Evolutionary conservation across 148 eudicot species (phyloP).

Genomic region (Polygonum aviculare): DNA sequence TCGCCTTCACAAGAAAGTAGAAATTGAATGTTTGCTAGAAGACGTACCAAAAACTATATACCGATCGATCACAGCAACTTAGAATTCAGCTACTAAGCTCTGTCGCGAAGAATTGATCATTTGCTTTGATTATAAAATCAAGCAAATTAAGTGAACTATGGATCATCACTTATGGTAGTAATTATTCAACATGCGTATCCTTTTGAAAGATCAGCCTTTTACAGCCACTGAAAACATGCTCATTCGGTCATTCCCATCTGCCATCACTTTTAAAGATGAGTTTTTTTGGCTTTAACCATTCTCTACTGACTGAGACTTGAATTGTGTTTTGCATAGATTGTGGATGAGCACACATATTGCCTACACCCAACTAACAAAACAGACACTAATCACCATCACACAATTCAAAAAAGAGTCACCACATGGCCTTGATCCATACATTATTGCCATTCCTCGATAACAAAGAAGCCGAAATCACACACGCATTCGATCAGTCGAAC

Average conservation of each 20-base stretch:
- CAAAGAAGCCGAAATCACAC: too few species aligned
- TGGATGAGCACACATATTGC: too few species aligned
- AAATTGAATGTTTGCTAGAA: neutral
- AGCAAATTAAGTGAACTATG: neutral
- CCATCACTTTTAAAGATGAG: neutral
- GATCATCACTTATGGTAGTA: neutral
- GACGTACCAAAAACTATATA: slow-evolving; percentile 13
- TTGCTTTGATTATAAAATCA: neutral
- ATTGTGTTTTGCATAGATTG: too few species aligned
- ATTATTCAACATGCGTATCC: neutral
- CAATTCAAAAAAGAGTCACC: too few species aligned
- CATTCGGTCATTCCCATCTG: neutral
- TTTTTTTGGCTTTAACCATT: too few species aligned
- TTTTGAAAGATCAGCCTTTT: neutral
- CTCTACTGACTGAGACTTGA: too few species aligned
- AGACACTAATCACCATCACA: too few species aligned
- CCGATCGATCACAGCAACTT: neutral
- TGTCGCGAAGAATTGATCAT: neutral
- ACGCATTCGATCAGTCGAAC: too few species aligned
- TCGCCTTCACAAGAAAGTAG: neutral
- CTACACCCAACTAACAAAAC: too few species aligned
- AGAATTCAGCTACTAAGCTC: neutral
- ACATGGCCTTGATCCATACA: too few species aligned
- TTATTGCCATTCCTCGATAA: too few species aligned
- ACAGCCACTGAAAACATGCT: neutral